Base-by-base conservation (phyloP, 768 basidiomycete species). In the Asterophora parasitica region DNA sequence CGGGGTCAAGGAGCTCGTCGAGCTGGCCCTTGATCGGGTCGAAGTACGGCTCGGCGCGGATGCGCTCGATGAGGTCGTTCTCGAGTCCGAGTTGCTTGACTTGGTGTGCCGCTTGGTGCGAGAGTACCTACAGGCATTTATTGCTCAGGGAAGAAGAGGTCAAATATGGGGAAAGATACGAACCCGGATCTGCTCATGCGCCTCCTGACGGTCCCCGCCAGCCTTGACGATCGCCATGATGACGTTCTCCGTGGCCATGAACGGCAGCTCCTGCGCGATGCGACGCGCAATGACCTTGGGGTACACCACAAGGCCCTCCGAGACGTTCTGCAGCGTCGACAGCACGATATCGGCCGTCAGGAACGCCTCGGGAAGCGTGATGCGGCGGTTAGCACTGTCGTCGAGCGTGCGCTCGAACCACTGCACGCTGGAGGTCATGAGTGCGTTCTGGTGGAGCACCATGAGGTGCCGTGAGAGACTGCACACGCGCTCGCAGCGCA, bases 161-260 rank as follows among this genome's bases (percentile, higher is more conserved):
- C n/a, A n/a, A n/a, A n/a, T n/a, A n/a, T n/a, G n/a, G n/a, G n/a
- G n/a, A n/a, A n/a, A n/a, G n/a, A n/a, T n/a, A n/a, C n/a, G n/a
- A 53, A 88, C 88, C 50, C 95, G 74, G 61, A 97, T 92, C 70
- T 90, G 88, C 69, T 97, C 96, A 64, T 98, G 96, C 7, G 92
- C 92, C 67, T 92, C 92, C 64, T 98, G 96, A 28, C 96, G 79
- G 67, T 98, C 94, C 1, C 94, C 95, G 16, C 92, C 92, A 41
- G 80, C 82, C 68, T 90, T 96, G 53, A 98, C 96, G 35, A 99
- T 81, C 1, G 92, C 92, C 96, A 99, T 98, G 70, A 98, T 98
- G 68, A 99, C 79, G 66, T 99, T 99, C 68, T 99, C 96, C 1
- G 96, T 99, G 4, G 95, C 93, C 96, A 99, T 98, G 78, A 98